These are phyloP conservation scores for Cyclotella kingstonii DNA, from an alignment of 108 stramenopile species.

Conservation along the genomic window DNA sequence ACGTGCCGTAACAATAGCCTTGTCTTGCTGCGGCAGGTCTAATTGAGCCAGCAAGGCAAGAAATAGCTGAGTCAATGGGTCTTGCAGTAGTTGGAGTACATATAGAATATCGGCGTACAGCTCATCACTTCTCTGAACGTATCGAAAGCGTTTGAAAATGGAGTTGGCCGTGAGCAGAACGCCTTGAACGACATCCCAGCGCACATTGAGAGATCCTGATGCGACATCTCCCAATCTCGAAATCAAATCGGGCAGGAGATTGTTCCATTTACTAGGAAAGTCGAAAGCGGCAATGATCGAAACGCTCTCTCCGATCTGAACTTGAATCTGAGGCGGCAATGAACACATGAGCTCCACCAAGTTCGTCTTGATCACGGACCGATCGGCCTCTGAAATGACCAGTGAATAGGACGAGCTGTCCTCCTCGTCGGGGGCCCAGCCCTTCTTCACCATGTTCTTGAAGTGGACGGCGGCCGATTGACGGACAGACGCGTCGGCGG, in stretches of 20 bases:
- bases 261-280: slow-evolving; percentile 94
- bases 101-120: slow-evolving; percentile 85
- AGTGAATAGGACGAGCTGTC: slow-evolving; percentile 54
- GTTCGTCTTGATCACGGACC: slow-evolving; percentile 85
- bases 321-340: slow-evolving; percentile 86
- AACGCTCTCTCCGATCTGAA: slow-evolving; percentile 92
- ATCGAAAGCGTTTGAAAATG: slow-evolving; percentile 93
- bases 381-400: slow-evolving; percentile 65
- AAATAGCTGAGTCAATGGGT: slow-evolving; percentile 80
- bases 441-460: slow-evolving; percentile 96
- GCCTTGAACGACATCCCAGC: slow-evolving; percentile 86
- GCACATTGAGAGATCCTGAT: slow-evolving; percentile 18
- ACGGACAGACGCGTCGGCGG: slow-evolving; percentile 47
- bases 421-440: slow-evolving; percentile 80
- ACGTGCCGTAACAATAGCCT: slow-evolving; percentile 43
- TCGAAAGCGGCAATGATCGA: slow-evolving; percentile 91
- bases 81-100: slow-evolving; percentile 76
- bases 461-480: slow-evolving; percentile 94
- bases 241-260: slow-evolving; percentile 89
- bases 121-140: slow-evolving; percentile 83
- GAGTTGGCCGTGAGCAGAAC: slow-evolving; percentile 94
- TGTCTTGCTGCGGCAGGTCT: slow-evolving; percentile 44
- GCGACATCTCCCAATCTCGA: slow-evolving; percentile 47
- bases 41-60: slow-evolving; percentile 47
- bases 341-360: slow-evolving; percentile 96